Evolutionary conservation across 768 basidiomycete genomes (phyloP).

Genomic region (Lepiota venenata): DNA sequence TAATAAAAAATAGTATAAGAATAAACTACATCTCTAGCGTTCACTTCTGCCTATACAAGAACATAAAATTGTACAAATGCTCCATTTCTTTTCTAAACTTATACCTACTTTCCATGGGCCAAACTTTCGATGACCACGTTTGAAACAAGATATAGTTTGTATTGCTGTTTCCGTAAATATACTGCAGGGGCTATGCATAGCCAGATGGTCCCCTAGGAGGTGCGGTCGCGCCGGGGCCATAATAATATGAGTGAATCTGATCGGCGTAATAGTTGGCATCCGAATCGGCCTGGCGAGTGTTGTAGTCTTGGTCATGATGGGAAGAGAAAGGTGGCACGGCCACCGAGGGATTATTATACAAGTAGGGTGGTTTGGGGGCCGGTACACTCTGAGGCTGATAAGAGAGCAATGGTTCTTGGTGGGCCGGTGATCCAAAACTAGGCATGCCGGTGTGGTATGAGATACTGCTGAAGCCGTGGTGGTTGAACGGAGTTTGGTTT

Average conservation of each 20-base stretch:
- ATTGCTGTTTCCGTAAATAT: background rate
- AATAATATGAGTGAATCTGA: slow-evolving; percentile 4
- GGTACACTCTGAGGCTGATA: background rate
- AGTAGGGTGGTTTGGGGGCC: background rate
- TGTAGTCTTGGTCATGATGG: background rate
- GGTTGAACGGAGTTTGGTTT: background rate
- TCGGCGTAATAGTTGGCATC: slow-evolving; percentile 5
- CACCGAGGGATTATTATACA: background rate
- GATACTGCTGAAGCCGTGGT: slow-evolving; percentile 3
- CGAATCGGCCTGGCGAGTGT: background rate
- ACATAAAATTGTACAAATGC: too few species aligned
- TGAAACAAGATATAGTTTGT: background rate
- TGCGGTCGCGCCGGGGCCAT: background rate
- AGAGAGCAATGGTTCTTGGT: background rate
- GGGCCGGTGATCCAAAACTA: background rate
- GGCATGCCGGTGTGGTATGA: background rate
- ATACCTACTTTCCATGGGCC: too few species aligned
- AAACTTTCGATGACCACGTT: background rate
- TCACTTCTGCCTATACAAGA: too few species aligned
- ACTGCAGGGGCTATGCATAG: background rate
- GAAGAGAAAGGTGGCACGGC: background rate
- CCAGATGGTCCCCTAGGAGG: background rate
- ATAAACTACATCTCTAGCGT: too few species aligned
- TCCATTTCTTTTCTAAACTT: too few species aligned
- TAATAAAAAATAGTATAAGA: background rate